Conservation (phyloP, 2,329 filamentous ascomycete species). For the Claviceps fusiformis region DNA sequence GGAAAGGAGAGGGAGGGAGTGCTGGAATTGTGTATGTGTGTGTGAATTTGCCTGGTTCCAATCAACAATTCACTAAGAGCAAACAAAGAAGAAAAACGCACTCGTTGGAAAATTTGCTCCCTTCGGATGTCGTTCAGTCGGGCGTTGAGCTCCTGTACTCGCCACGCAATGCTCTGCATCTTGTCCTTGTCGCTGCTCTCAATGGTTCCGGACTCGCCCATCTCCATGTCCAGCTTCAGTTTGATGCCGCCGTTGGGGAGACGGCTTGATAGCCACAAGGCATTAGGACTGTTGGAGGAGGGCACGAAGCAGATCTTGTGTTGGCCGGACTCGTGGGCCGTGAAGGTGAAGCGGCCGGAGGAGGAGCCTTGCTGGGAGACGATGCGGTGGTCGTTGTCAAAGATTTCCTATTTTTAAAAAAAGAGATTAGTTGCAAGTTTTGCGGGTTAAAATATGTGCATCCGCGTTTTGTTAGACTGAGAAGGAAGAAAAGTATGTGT, state of each 20-base stretch:
- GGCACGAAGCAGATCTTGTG: conserved; percentile 93
- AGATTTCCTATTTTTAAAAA: conserved; percentile 51
- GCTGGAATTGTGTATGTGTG: neutral
- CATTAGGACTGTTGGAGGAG: conserved; percentile 48
- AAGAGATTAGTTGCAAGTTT: neutral
- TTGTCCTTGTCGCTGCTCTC: conserved; percentile 90
- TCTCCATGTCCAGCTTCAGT: conserved; percentile 77
- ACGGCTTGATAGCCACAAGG: conserved; percentile 57
- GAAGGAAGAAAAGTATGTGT: neutral
- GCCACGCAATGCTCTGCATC: conserved; percentile 76
- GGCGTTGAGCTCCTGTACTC: conserved; percentile 79
- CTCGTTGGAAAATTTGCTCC: conserved; percentile 93
- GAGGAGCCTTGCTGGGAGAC: conserved; percentile 69
- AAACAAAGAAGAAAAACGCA: conserved; percentile 27
- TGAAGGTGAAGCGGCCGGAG: conserved; percentile 86
- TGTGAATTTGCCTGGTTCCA: neutral
- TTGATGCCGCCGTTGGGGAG: conserved; percentile 63
- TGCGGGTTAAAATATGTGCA: neutral
- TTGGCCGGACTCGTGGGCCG: conserved; percentile 83
- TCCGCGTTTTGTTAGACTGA: neutral
- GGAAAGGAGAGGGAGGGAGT: neutral
- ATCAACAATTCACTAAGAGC: neutral
- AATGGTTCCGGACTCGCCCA: conserved; percentile 88
- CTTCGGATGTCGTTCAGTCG: conserved; percentile 77
- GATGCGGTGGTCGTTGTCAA: conserved; percentile 95